Base-by-base conservation (phyloP, 345 rosid genomes). In the Populus nigra region DNA sequence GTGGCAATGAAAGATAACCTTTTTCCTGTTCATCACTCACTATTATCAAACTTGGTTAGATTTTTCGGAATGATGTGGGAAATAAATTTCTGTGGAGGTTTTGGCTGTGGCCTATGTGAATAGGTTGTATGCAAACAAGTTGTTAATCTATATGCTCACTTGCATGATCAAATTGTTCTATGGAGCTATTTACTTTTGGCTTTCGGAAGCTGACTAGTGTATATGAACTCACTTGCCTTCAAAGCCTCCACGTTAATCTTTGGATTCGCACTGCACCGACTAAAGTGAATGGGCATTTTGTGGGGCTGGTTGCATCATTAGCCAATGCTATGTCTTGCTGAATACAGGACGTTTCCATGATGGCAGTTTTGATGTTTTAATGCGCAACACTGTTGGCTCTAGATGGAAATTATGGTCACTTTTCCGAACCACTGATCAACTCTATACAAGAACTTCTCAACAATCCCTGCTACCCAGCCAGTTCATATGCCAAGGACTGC, bases 271-370 rank as follows among this genome's bases (percentile, higher is more conserved):
- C 18, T 66, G 69, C 69, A 74, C 47, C 18, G 41, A 25, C 33
- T 15, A 41, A 57, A 73, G 76, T 57, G 25, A 39, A 55, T 53
- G n/a, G 23, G 29, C 69, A n/a, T 16, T 29, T 35, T 70, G 83
- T 71, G 79, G 79, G 76, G 83, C 39, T 75, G 57, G 61, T 50
- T 65, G 43, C 67, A 76, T 80, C 73, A 80, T 73, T 65, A 66
- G 27, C 76, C 53, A 55, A 38, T 38, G 39, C 67, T 53, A 49
- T 23, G 45, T 49, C 41, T 65, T 36, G 72, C 75, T 55, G 38
- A 39, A n/a, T 68, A 66, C 72, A 66, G 25, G 16, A 78, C 53
- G 71, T 47, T 47, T 47, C 63, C 63, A 59, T 9, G 63, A 59
- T 59, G 65, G 29, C 65, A 57, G 29, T 23, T 59, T 8, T 59